Evolutionary conservation across 2,329 filamentous ascomycete species (phyloP), one percentile per base, ranked within the genome.

Genomic region (Penicillium sp.): DNA sequence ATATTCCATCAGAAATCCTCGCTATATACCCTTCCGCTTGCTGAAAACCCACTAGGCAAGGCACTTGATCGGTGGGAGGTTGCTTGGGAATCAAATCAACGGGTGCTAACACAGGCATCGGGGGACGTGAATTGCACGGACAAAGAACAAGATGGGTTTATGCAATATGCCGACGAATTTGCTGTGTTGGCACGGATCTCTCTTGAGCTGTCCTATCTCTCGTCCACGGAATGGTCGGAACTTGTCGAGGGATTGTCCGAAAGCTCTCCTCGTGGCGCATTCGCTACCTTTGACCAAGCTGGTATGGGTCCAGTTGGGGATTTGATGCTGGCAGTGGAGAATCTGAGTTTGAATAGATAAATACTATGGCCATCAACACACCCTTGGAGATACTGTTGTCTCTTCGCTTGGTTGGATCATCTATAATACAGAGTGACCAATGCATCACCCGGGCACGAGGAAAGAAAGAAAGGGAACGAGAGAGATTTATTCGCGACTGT

Each of bases 221-320:
- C 41, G 13, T 26, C 41, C 11, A 39, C 36, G 11, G 36, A 39
- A 39, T 23, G 16, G 36, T 39, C 36, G 8, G 36, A 23, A 11
- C 9, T 39, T 23, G 19, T 39, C 18, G 36, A 39, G 10, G 36
- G 36, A 10, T 23, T 39, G n/a, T 13, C 36, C 19, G 36, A 23
- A 4, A 39, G 18, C 18, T 38, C 36, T 7, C 13, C 36, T 19
- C 10, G 51, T 41, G 49, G 29, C 39, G 7, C 14, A 26, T 40
- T 48, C n/a, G 43, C 51, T 18, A 53, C 51, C 5, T 53, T 53
- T 29, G 51, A 53, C 29, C 51, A 53, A 42, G 30, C 51, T 14
- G 36, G 43, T 23, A 53, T 53, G 51, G 51, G 30, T n/a, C 51
- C 47, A 8, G 19, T 53, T 18, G 51, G 19, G 7, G 30, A 44